These are phyloP conservation scores for Periconia digitata DNA, from an alignment of 2,329 filamentous ascomycete species.

Conservation along the genomic window DNA sequence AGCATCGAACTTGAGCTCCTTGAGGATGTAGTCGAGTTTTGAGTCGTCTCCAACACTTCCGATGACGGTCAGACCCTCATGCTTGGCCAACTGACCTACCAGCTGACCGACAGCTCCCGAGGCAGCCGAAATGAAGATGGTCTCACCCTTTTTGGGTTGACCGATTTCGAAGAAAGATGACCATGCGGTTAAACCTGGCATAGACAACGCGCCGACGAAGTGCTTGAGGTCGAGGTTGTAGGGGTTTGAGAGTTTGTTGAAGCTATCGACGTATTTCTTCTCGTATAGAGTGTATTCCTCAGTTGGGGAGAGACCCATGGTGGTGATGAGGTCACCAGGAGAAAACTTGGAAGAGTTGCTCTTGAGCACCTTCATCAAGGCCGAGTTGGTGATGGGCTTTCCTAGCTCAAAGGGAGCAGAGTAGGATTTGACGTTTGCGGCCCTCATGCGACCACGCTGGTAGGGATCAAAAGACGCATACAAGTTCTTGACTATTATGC, in stretches of 20 bases:
- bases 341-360: conserved; percentile 65
- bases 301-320: conserved; percentile 54
- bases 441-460: conserved; percentile 77
- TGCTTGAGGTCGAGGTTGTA: conserved; percentile 64
- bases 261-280: conserved; percentile 46
- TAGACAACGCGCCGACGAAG: conserved; percentile 76
- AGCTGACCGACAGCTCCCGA: conserved; percentile 81
- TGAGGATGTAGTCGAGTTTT: conserved; percentile 74
- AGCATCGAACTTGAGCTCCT: conserved; percentile 69
- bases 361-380: conserved; percentile 70
- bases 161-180: conserved; percentile 74
- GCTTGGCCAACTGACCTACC: conserved; percentile 81
- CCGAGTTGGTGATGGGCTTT: conserved; percentile 65
- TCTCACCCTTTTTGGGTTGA: conserved; percentile 74
- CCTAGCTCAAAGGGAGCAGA: conserved; percentile 62
- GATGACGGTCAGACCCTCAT: conserved; percentile 75
- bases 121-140: conserved; percentile 79
- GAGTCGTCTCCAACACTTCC: conserved; percentile 78
- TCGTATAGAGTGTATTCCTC: conserved; percentile 69
- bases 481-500: conserved; percentile 69
- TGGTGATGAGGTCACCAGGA: conserved; percentile 67
- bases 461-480: conserved; percentile 84
- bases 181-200: conserved; percentile 78
- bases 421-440: conserved; percentile 67
- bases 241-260: conserved; percentile 68